Base-by-base conservation (phyloP, 176 grass and related monocot species). In the Urochloa ruziziensis region DNA sequence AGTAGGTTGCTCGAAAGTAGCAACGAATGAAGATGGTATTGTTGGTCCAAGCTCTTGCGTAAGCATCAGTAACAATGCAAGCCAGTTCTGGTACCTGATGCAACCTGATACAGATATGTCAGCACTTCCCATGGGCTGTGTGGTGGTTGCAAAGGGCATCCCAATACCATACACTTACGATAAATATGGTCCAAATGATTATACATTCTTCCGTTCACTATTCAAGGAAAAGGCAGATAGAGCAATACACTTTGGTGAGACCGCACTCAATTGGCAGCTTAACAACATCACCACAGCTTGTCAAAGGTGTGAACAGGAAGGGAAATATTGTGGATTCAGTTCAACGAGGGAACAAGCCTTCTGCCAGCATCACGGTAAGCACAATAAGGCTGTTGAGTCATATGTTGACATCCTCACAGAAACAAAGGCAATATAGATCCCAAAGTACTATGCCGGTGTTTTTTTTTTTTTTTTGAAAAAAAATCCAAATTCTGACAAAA, bases 61-160 rank as follows among this genome's bases (percentile, higher is more conserved):
- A 6, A 68, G 66, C 80, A 47, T 85, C 4, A 46, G 17, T 33
- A 63, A 62, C 46, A 87, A 73, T 12, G 5, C 11, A 10, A 68
- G 11, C 80, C 64, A 81, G 19, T 77, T 67, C 23, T 66, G 86
- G 23, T 94, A 92, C 61, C 48, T 73, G 25, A 78, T 74, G 0
- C 0, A 2, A 16, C 13, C 17, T 1, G 0, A 35, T 2, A 52
- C 18, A 25, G n/a, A 29, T 30, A 85, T 88, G 85, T 65, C 68
- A 29, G 2, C 37, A 57, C 84, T 94, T 53, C 87, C 87, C 7
- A 67, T 24, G 11, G 84, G 29, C 13, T 94, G 90, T 77, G 44
- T 23, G 25, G 62, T 85, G 21, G 17, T 78, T 62, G 61, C 32
- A 70, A 80, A 63, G 6, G n/a, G 6, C 51, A 72, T 85, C 7